Conservation (phyloP, 768 basidiomycete genomes). For the Leccinum subgranulosum region DNA sequence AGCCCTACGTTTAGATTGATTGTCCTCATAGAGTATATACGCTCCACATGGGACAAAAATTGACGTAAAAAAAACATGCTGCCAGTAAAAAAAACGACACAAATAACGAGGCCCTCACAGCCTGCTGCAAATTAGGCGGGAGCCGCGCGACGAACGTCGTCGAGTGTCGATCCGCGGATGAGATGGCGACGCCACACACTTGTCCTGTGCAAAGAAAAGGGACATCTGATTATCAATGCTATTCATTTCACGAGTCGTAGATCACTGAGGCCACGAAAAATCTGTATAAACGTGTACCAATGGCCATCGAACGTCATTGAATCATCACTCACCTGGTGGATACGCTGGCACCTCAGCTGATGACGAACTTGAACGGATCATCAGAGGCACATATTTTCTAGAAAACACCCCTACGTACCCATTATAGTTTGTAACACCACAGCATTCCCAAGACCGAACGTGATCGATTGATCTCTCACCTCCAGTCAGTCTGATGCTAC, state of each 20-base stretch:
- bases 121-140: constrained; percentile 43
- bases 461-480: constrained; percentile 30
- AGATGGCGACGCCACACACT: constrained; percentile 57
- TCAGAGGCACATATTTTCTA: background rate
- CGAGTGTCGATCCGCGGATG: constrained; percentile 52
- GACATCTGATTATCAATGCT: background rate
- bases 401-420: constrained; percentile 35
- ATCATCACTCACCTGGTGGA: constrained; percentile 41
- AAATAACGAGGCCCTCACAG: constrained; percentile 38
- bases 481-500: constrained; percentile 4
- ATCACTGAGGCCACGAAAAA: constrained; percentile 57
- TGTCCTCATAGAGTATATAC: too few species aligned
- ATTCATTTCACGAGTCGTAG: background rate
- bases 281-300: constrained; percentile 59
- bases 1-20: too few species aligned
- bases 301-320: constrained; percentile 43
- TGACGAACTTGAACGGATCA: constrained; percentile 10
- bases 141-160: constrained; percentile 34
- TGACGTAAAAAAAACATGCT: too few species aligned
- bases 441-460: constrained; percentile 62
- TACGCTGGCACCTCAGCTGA: constrained; percentile 56
- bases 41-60: too few species aligned
- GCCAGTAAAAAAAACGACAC: constrained; percentile 40
- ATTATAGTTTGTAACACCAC: constrained; percentile 60
- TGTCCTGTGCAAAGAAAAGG: constrained; percentile 37